Percentiles rank a stretch among this genome's conserved stretches.
phyloP scores from a whole-genome alignment of 2,329 filamentous ascomycete genomes.

The Xylariaceae sp. region DNA sequence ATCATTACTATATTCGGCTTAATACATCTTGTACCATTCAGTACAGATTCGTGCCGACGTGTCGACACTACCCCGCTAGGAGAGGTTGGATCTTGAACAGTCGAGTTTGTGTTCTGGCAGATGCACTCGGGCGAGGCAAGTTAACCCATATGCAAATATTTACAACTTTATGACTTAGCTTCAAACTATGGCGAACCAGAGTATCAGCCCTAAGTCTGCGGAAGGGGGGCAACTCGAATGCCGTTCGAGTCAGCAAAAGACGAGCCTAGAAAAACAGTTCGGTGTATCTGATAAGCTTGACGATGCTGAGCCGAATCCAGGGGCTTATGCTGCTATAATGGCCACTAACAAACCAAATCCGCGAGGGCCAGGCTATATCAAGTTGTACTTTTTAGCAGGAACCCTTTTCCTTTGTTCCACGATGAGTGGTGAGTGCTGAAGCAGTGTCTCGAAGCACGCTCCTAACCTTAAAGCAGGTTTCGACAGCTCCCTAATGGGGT shows the following conservation, averaged over 20 bases:
- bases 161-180: neutral
- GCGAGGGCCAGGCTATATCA: slow-evolving; percentile 41
- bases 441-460: neutral
- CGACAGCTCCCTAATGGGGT: slow-evolving; percentile 52
- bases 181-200: slow-evolving; percentile 2
- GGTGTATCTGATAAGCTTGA: neutral
- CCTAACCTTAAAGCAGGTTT: slow-evolving; percentile 42
- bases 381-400: slow-evolving; percentile 39
- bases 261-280: neutral
- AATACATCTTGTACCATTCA: neutral
- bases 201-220: neutral
- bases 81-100: neutral
- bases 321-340: slow-evolving; percentile 44
- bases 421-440: slow-evolving; percentile 46
- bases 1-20: slow-evolving; percentile 13
- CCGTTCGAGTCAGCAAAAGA: neutral
- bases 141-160: neutral
- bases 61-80: slow-evolving; percentile 4
- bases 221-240: neutral
- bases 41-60: neutral
- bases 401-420: slow-evolving; percentile 47
- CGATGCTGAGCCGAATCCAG: slow-evolving; percentile 28
- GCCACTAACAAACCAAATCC: slow-evolving; percentile 41
- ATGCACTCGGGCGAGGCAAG: neutral
- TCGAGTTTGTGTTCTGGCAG: neutral